Conservation (phyloP, 805 yeast genomes). For the Kuraishia floccosa region DNA sequence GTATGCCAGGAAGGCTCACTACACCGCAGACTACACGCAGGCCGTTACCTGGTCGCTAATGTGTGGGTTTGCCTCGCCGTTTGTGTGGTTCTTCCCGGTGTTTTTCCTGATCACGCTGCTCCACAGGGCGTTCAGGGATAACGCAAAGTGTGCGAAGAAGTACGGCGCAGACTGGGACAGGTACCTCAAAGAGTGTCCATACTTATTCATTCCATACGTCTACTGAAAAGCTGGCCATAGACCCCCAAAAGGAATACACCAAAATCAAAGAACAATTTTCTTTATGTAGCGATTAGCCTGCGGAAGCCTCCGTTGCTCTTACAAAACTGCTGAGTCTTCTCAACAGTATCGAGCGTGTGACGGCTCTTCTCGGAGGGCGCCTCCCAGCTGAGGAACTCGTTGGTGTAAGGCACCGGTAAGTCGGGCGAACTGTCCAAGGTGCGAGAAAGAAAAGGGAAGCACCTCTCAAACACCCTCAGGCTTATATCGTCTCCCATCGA, state of each 20-base stretch:
- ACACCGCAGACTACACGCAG: constrained; percentile 89
- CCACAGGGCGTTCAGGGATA: constrained; percentile 87
- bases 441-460: no score
- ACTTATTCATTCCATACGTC: constrained; percentile 81
- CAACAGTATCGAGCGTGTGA: no score
- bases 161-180: constrained; percentile 93
- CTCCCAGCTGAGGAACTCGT: no score
- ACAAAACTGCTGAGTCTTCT: no score
- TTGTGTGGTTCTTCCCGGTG: constrained; percentile 94
- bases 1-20: constrained; percentile 88
- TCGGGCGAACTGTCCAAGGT: no score
- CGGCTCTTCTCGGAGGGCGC: no score
- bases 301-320: no score
- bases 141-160: constrained; percentile 71
- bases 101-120: constrained; percentile 81
- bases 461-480: no score
- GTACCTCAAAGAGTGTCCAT: constrained; percentile 82
- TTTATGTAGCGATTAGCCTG: not conserved
- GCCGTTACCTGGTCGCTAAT: constrained; percentile 84
- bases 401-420: no score
- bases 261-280: not conserved
- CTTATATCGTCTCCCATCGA: no score
- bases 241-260: not conserved
- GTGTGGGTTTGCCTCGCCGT: constrained; percentile 79
- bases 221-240: constrained; percentile 24